Conservation (phyloP, 441 rosid species). For the Geranium incanum region DNA sequence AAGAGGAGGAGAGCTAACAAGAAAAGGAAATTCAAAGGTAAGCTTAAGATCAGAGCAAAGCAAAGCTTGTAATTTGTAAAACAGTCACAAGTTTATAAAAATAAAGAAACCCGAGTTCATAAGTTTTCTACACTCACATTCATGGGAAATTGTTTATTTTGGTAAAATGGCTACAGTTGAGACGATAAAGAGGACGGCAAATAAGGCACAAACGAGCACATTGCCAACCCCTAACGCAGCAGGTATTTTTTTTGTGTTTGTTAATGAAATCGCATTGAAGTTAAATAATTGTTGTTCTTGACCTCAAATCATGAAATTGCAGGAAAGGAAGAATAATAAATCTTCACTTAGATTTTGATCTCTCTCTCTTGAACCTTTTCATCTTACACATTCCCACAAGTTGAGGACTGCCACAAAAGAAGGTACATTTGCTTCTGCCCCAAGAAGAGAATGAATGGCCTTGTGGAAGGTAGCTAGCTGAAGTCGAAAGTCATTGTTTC, state of each 20-base stretch:
- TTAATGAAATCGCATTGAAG: not conserved
- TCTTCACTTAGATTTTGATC: not conserved
- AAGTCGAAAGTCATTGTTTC: too few relatives aligned
- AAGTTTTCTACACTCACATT: not conserved
- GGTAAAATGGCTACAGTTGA: conserved; percentile 39
- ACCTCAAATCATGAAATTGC: conserved; percentile 21
- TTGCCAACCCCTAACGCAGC: conserved; percentile 26
- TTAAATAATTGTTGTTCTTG: not conserved
- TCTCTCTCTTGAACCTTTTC: too few relatives aligned
- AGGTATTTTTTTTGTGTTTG: conserved; percentile 27
- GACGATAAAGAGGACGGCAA: conserved; percentile 40
- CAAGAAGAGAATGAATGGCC: too few relatives aligned
- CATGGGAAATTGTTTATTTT: conserved; percentile 13
- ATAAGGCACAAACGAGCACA: conserved; percentile 32
- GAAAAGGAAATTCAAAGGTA: conserved; percentile 83
- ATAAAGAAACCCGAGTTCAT: not conserved
- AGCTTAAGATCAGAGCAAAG: conserved; percentile 11
- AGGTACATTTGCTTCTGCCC: too few relatives aligned
- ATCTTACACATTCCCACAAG: too few relatives aligned
- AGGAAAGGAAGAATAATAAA: conserved; percentile 37
- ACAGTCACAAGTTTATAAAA: not conserved
- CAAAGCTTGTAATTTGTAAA: too few relatives aligned
- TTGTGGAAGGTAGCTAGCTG: too few relatives aligned
- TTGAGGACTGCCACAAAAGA: too few relatives aligned
- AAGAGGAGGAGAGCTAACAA: conserved; percentile 94